Percentiles rank a stretch among this genome's conserved stretches.
These are phyloP conservation scores for Aspergillus olivimuriae DNA, from an alignment of 495 filamentous ascomycete species.

Conservation along the genomic window DNA sequence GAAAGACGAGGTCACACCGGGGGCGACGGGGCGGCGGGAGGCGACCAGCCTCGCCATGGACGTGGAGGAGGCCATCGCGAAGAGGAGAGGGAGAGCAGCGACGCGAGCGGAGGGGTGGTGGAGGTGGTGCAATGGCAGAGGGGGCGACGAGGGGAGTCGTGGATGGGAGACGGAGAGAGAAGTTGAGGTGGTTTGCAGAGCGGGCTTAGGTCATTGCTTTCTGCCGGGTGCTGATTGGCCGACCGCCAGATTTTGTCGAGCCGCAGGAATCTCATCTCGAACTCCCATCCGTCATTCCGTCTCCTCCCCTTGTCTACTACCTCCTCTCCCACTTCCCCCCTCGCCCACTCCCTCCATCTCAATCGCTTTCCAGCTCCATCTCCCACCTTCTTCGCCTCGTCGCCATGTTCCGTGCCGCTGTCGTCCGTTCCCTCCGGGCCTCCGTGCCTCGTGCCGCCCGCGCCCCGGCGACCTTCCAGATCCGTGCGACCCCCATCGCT, in stretches of 20 bases:
- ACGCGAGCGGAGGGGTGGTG: conserved; percentile 13
- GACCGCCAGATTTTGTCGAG: conserved; percentile 36
- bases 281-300: conserved; percentile 12
- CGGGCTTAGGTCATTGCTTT: conserved; percentile 44
- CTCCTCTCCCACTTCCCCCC: conserved; percentile 10
- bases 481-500: conserved; percentile 50
- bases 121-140: conserved; percentile 18
- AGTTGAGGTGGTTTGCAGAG: conserved; percentile 20
- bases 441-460: conserved; percentile 52
- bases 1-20: conserved; percentile 28
- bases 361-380: conserved; percentile 11
- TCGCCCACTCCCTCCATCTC: conserved; percentile 21
- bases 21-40: conserved; percentile 33
- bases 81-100: conserved; percentile 14
- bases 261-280: conserved; percentile 14
- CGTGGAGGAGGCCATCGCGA: conserved; percentile 45
- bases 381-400: conserved; percentile 3
- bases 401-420: conserved; percentile 80
- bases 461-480: conserved; percentile 47
- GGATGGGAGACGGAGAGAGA: conserved; percentile 12
- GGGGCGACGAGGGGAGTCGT: conserved; percentile 9
- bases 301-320: conserved; percentile 16
- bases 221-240: conserved; percentile 39
- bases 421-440: conserved; percentile 59
- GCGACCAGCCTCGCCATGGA: conserved; percentile 48